Base-by-base conservation (phyloP, 129 eudicot species). In the Rutidosis leptorrhynchoides region DNA sequence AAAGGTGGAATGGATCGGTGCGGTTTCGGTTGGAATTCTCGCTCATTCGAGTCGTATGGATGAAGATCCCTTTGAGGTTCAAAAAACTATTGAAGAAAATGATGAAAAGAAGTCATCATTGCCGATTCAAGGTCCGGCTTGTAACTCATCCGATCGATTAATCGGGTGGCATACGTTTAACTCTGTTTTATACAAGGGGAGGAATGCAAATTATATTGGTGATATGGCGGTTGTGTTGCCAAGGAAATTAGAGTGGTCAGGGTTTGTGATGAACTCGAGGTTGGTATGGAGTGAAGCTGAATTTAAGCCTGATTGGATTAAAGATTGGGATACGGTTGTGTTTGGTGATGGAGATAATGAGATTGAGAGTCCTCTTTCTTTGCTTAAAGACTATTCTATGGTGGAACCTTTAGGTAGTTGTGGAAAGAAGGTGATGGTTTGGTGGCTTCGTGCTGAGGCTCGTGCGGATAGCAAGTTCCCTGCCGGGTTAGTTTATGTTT, bases 401-500 rank as follows among this genome's bases (percentile, higher is more conserved):
- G 96, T 88, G 78, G 96, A 93, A 69, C 98, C 98, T 15, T 83
- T 93, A 53, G 98, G 98, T 28, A 71, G 80, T 65, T 93, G 98
- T 78, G 98, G 98, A 58, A 89, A 87, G 77, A 93, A 86, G 56
- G 84, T 93, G 73, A 66, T 93, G 95, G 68, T 88, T 33, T 93
- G 98, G 98, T 93, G 98, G 98, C 87, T 93, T 35, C 96, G 98
- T 27, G 95, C 83, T 61, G 98, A 93, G 83, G 98, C 98, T 20
- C 88, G 96, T 52, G 86, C 95, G 7, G 98, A 93, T 58, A 86
- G 98, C 89, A 93, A 88, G 75, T 93, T 93, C 61, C 98, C 98
- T 49, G 33, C 95, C 49, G 78, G 98, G 98, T 93, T 74, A 83
- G 90, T 80, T 40, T 52, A 27, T 71, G 29, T 72, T 21, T 63